A percentile compares a stretch with the other conserved stretches of the same genome.
These are phyloP conservation scores for Colletotrichum australisinense DNA, from an alignment of 2,329 filamentous ascomycete genomes.

Conservation along the genomic window DNA sequence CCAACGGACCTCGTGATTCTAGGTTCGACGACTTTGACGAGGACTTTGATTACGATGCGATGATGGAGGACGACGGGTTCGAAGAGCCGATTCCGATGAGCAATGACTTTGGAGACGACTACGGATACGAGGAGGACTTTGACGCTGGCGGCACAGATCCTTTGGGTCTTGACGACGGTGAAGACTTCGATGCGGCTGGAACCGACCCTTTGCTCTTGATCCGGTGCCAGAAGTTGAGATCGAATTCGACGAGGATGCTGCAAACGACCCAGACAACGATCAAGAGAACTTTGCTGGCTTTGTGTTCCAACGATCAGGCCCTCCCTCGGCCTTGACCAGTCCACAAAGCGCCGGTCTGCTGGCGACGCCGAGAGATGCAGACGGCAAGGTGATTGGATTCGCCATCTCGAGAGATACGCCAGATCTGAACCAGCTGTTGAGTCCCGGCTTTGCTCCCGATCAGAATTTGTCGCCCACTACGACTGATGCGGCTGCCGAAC, in stretches of 20 bases:
- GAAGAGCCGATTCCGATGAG: conserved; percentile 75
- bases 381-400: conserved; percentile 67
- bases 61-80: conserved; percentile 73
- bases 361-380: conserved; percentile 65
- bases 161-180: conserved; percentile 35
- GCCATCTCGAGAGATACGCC: conserved; percentile 62
- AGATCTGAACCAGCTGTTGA: conserved; percentile 36
- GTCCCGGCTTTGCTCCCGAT: conserved; percentile 16
- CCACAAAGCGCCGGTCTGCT: conserved; percentile 59
- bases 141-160: conserved; percentile 37
- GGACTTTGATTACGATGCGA: conserved; percentile 72
- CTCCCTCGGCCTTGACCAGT: conserved; percentile 61
- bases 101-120: conserved; percentile 58
- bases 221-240: conserved; percentile 23
- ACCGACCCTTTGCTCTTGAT: conserved; percentile 13
- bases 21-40: conserved; percentile 73
- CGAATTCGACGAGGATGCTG: conserved; percentile 39
- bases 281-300: conserved; percentile 73
- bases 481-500: conserved; percentile 45
- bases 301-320: conserved; percentile 66
- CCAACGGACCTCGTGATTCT: conserved; percentile 56
- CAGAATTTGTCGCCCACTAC: conserved; percentile 19
- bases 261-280: conserved; percentile 62
- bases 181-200: conserved; percentile 17
- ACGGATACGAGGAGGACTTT: conserved; percentile 44